A percentile compares a stretch with the other conserved stretches of the same genome.
These are phyloP conservation scores for Albatrellus ellisii DNA, from an alignment of 768 basidiomycete genomes.

Conservation along the genomic window DNA sequence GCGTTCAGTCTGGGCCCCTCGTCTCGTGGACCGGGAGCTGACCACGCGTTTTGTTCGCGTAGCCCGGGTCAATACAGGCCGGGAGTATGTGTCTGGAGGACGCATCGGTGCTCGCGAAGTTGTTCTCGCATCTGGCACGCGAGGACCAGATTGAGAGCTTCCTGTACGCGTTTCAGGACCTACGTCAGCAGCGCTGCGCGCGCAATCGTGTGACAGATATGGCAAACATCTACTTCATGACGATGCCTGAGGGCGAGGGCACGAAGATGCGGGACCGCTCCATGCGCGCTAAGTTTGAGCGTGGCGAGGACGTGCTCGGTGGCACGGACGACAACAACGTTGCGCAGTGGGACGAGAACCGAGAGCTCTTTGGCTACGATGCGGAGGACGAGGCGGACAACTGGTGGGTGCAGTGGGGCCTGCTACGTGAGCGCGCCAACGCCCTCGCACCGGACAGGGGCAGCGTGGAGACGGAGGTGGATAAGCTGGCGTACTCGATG, in stretches of 20 bases:
- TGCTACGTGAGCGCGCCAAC: slow-evolving; percentile 11
- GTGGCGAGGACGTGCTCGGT: slow-evolving; percentile 14
- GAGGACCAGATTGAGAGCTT: slow-evolving; percentile 21
- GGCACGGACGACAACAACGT: slow-evolving; percentile 13
- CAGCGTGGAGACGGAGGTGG: slow-evolving; percentile 5
- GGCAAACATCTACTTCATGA: slow-evolving; percentile 13
- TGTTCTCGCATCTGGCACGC: slow-evolving; percentile 23
- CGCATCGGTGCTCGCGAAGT: slow-evolving; percentile 25
- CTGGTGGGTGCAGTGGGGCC: slow-evolving; percentile 26
- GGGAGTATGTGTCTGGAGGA: slow-evolving; percentile 26
- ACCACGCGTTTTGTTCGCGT: too few species aligned
- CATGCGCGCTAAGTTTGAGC: slow-evolving; percentile 14
- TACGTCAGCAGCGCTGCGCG: slow-evolving; percentile 20
- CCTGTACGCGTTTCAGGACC: slow-evolving; percentile 23
- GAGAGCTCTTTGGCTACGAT: slow-evolving; percentile 22
- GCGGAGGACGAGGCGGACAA: slow-evolving; percentile 25
- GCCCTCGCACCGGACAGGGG: background rate
- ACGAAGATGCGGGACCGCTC: slow-evolving; percentile 16
- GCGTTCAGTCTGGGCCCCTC: slow-evolving; percentile 2
- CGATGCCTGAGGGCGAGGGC: slow-evolving; percentile 13
- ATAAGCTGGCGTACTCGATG: background rate
- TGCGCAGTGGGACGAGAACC: slow-evolving; percentile 20
- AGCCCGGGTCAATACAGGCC: slow-evolving; percentile 23
- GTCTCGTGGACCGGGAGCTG: too few species aligned
- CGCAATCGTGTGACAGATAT: slow-evolving; percentile 14